A percentile compares a stretch with the other conserved stretches of the same genome.
Evolutionary conservation across 192 early-diverging fungal species (phyloP).

Genomic region (Rhizoclosmatium globosum): DNA sequence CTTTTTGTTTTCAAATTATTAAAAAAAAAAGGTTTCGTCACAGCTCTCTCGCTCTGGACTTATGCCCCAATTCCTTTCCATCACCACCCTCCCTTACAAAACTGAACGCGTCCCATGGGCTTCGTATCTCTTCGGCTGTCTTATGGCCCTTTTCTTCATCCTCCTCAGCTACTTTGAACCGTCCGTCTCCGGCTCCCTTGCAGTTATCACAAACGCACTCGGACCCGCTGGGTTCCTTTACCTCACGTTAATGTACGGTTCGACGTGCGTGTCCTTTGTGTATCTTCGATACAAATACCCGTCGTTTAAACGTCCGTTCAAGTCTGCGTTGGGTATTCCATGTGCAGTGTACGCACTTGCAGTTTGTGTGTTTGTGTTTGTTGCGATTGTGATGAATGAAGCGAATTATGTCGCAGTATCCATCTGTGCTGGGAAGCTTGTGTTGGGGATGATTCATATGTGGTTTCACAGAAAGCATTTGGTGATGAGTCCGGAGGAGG

Average conservation of each 20-base stretch:
- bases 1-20: not conserved
- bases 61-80: conserved; percentile 18
- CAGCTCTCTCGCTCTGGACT: conserved; percentile 28
- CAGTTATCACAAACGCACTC: conserved; percentile 4
- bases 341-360: conserved; percentile 13
- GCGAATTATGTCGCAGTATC: not conserved
- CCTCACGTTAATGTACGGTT: conserved; percentile 8
- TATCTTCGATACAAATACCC: conserved; percentile 24
- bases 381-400: not conserved
- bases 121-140: not conserved
- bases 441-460: conserved; percentile 3
- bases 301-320: not conserved
- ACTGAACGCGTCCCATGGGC: conserved; percentile 28
- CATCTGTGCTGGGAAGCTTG: conserved; percentile 8
- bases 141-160: not conserved
- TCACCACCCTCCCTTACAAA: conserved; percentile 5
- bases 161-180: conserved; percentile 24
- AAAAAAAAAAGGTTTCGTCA: not conserved
- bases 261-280: conserved; percentile 13
- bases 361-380: not conserved
- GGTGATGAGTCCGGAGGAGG: conserved; percentile 18
- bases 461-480: conserved; percentile 28
- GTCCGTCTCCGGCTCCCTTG: not conserved
- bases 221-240: conserved; percentile 18
- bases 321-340: conserved; percentile 8